Percentiles rank a stretch among this genome's conserved stretches.
Conservation (phyloP, 331 rosid species). For the Quercus phellos region DNA sequence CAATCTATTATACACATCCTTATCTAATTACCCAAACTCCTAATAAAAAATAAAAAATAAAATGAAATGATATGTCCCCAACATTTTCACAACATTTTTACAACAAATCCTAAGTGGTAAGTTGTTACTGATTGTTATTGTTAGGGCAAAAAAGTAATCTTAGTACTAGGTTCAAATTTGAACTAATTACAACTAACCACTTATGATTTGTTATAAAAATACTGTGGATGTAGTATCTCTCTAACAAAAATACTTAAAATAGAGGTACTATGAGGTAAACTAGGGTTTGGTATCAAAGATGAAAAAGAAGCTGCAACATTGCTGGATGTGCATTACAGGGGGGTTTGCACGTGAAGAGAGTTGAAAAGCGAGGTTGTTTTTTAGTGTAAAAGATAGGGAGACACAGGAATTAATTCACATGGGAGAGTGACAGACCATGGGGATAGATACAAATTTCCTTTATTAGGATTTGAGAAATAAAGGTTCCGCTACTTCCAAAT, state of each 20-base stretch:
- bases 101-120: fast-evolving
- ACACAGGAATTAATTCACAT: constrained; percentile 29
- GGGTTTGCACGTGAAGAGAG: constrained; percentile 32
- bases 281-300: too few relatives aligned
- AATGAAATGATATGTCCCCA: too few relatives aligned
- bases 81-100: too few relatives aligned
- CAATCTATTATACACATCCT: too few relatives aligned
- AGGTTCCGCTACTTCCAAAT: constrained; percentile 12
- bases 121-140: too few relatives aligned
- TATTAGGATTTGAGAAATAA: constrained; percentile 2
- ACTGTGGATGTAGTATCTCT: fast-evolving
- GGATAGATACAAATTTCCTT: constrained; percentile 14
- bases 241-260: too few relatives aligned
- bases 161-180: too few relatives aligned
- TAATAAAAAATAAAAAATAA: too few relatives aligned
- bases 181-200: fast-evolving
- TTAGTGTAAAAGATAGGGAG: constrained; percentile 31
- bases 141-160: too few relatives aligned
- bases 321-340: neutral
- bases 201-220: too few relatives aligned
- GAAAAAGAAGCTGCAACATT: neutral
- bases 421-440: constrained; percentile 36
- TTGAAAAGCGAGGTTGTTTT: constrained; percentile 25
- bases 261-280: too few relatives aligned
- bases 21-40: too few relatives aligned